phyloP scores from a whole-genome alignment of 2,329 filamentous ascomycete genomes.

The Epichloe brachyelytri region DNA sequence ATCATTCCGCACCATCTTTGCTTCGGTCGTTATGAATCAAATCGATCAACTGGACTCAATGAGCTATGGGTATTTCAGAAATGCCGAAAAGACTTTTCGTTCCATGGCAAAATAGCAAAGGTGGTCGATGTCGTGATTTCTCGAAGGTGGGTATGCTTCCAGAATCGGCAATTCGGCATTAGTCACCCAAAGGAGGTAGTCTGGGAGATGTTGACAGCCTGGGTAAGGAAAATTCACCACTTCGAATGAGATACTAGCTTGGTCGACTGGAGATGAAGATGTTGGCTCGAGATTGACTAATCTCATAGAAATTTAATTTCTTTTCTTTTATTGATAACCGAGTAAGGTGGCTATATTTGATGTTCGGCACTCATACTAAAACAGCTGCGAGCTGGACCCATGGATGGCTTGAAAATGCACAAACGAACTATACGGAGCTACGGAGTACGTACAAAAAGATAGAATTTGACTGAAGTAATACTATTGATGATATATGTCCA shows the following conservation, averaged over 20 bases:
- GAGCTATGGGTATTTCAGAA: neutral
- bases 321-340: too few species aligned
- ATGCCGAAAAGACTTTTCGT: neutral
- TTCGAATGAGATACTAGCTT: neutral
- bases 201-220: neutral
- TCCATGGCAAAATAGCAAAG: neutral
- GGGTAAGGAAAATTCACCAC: neutral
- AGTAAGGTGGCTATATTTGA: too few species aligned
- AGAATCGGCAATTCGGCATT: conserved; percentile 5
- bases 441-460: too few species aligned
- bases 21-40: neutral
- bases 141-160: conserved; percentile 3
- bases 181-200: conserved; percentile 3
- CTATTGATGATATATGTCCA: too few species aligned
- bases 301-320: too few species aligned
- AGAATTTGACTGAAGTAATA: too few species aligned
- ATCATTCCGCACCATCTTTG: neutral
- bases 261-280: too few species aligned
- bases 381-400: too few species aligned
- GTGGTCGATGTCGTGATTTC: conserved; percentile 5
- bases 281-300: neutral
- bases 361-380: too few species aligned
- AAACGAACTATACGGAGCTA: too few species aligned
- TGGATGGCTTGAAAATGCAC: too few species aligned
- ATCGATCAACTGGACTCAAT: neutral